Evolutionary conservation across 2,329 filamentous ascomycete genomes (phyloP), one percentile per base, ranked within the genome.

Genomic region (Coleophoma eucalyptorum): DNA sequence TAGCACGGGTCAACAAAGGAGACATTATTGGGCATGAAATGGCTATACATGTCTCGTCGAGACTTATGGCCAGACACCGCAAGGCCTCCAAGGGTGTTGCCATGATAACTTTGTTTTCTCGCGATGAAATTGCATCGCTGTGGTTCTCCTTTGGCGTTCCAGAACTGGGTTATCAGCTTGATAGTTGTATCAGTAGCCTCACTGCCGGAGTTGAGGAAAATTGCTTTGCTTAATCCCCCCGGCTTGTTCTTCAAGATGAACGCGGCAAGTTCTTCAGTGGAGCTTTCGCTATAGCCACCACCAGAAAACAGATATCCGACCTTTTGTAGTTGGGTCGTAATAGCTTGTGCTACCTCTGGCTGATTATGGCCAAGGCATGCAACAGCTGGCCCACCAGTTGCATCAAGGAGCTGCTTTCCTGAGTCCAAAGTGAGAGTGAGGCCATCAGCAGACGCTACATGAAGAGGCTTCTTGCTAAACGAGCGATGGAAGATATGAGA

Each of bases 331-430:
- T 56, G 54, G 13, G 72, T 60, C 4, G 72, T 65, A 41, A 88
- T 1, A 81, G 85, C 1, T 74, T 68, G 12, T 72, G 70, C 12
- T 89, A 56, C 79, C 33, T 81, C 72, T 26, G 71, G 61, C 44
- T 84, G 76, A 34, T 79, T 80, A 56, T 89, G 83, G 6, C 87
- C 88, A 13, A 91, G 70, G 59, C 82, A 84, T 7, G 81, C 73
- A 2, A 90, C 87, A n/a, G 83, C 86, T 3, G 87, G 83, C 12
- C 88, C 88, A 33, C 84, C 80, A 26, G 83, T 87, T 2, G 81
- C 85, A 62, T 92, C 88, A 8, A 90, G 75, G 33, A 92, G 77
- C 40, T 69, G 71, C 31, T 76, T 72, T 2, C 83, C 83, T 49
- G 43, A 42, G 5, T 50, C 48, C 11, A 55, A 40, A 15, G 43